Evolutionary conservation across 345 rosid genomes (phyloP), one percentile per base, ranked within the genome.

Genomic region (Citrus hindsii): DNA sequence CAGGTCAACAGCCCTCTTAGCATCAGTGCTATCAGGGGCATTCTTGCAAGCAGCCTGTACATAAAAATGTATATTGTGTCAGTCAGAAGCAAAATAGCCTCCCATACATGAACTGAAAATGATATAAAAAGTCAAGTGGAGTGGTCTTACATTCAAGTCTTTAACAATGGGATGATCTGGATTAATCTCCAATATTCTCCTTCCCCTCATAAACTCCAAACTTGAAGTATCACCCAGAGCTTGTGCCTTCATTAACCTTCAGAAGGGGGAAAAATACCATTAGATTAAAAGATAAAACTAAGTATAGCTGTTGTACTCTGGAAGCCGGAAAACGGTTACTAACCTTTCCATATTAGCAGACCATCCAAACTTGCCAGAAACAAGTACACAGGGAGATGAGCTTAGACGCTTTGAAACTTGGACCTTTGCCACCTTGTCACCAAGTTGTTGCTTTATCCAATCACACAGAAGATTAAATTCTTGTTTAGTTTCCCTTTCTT

Each of bases 271-370:
- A 59, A 46, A 67, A 42, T 9, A 55, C 48, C 3, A 37, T 68
- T 71, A 71, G 60, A 55, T 61, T 12, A 40, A 79, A 61, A 59
- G 55, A 75, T 46, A 27, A 40, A 51, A 53, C 69, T 48, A 73
- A 18, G 4, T 22, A 9, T 5, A 14, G 33, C 35, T 33, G 35
- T 46, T 70, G 7, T 18, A 19, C 32, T 55, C 19, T 0, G 18
- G 53, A 22, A 25, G 70, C 48, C 69, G 33, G 40, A 67, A 65
- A 33, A 48, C 19, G 38, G 68, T 27, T 70, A 73, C 88, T 58
- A 71, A 95, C 97, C 99, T 97, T 83, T 97, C 99, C 99, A 97
- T 97, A 76, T 97, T 97, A 55, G 98, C 98, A 27, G 98, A 97
- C 99, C 99, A 97, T 19, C 99, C 98, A 74, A 97, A 97, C 81